Conservation (phyloP, 306 rosid species). For the Urtica urens region DNA sequence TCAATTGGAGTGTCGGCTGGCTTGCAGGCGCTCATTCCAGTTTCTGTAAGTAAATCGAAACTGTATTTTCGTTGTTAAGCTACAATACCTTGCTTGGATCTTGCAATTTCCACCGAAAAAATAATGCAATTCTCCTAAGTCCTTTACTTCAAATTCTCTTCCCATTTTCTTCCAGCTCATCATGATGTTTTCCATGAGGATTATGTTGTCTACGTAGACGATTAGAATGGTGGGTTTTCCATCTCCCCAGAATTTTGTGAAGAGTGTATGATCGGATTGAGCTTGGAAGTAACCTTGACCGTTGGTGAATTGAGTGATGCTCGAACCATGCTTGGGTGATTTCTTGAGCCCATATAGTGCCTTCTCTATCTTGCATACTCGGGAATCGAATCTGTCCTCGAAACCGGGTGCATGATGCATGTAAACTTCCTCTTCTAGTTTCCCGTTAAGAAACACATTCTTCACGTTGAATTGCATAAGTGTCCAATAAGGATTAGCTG, state of each 20-base stretch:
- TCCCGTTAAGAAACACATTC: no score
- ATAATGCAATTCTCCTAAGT: no score
- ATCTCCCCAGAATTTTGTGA: background rate
- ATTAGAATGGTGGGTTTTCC: background rate
- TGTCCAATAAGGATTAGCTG: background rate
- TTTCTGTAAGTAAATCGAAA: background rate
- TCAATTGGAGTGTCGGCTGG: background rate
- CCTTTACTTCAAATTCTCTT: no score
- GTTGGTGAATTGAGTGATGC: background rate
- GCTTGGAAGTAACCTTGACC: background rate
- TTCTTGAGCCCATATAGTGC: background rate
- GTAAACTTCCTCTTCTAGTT: no score
- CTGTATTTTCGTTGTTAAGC: background rate
- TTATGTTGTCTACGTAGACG: background rate
- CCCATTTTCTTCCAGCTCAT: background rate
- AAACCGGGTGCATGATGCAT: background rate
- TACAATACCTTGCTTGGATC: background rate
- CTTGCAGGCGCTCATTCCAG: background rate
- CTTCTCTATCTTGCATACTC: background rate
- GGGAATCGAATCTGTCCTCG: background rate
- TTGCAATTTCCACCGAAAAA: background rate
- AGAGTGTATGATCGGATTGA: background rate
- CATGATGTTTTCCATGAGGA: background rate
- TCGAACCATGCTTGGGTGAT: background rate
- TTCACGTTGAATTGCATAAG: background rate